These are phyloP conservation scores for Populus hybrid DNA, from an alignment of 441 rosid genomes.

Conservation along the genomic window DNA sequence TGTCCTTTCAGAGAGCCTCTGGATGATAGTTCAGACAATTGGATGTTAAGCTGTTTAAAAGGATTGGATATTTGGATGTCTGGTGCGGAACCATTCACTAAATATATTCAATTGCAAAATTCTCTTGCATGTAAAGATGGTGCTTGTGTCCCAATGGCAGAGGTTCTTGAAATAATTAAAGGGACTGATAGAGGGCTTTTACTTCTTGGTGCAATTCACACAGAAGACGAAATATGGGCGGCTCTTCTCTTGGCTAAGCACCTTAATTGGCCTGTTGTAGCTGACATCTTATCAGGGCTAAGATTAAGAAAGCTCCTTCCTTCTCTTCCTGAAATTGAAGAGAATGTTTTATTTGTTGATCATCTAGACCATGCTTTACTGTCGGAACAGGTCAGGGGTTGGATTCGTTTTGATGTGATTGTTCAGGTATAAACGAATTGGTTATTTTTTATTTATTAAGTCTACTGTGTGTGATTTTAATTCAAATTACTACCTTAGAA, in stretches of 20 bases:
- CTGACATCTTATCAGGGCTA: constrained; percentile 89
- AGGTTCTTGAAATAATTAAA: constrained; percentile 57
- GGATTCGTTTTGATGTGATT: constrained; percentile 66
- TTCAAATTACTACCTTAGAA: background rate
- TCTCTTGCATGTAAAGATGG: constrained; percentile 33
- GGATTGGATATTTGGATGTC: constrained; percentile 85
- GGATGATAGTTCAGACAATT: constrained; percentile 52
- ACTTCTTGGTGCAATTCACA: constrained; percentile 63
- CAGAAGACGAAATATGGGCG: constrained; percentile 96
- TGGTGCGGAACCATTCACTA: constrained; percentile 73
- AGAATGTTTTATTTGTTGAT: constrained; percentile 59
- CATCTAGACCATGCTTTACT: constrained; percentile 88
- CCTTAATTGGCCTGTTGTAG: constrained; percentile 89
- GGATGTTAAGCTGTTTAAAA: constrained; percentile 74
- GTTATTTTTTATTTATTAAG: background rate
- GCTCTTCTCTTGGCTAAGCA: constrained; percentile 80
- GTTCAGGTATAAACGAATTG: constrained; percentile 60
- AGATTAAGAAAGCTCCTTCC: constrained; percentile 70
- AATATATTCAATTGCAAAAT: constrained; percentile 55
- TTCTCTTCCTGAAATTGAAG: constrained; percentile 45
- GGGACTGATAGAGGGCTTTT: constrained; percentile 65
- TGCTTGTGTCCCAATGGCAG: constrained; percentile 36
- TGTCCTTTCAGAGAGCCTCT: constrained; percentile 95
- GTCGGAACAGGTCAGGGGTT: constrained; percentile 60
- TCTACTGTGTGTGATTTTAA: background rate